Evolutionary conservation across 352 stramenopile genomes (phyloP).

Genomic region (Pythium rhizo-oryzae): DNA sequence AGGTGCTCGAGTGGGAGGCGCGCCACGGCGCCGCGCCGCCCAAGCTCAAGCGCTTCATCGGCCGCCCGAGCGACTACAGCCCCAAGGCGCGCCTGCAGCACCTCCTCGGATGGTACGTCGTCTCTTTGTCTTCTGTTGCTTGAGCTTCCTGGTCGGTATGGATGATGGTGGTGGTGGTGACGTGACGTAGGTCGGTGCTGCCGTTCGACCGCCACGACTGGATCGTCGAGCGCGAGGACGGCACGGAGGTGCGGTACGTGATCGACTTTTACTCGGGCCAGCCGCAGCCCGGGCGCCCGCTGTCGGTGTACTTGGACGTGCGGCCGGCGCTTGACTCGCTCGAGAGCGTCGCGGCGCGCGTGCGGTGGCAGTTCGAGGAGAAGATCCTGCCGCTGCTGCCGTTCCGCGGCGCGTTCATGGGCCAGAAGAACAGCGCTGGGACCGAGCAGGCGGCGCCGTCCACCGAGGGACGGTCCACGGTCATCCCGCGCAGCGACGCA

Average conservation of each 20-base stretch:
- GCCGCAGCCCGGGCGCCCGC: slow-evolving; percentile 60
- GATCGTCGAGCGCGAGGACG: slow-evolving; percentile 91
- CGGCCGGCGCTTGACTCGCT: slow-evolving; percentile 95
- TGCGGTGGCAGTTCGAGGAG: slow-evolving; percentile 82
- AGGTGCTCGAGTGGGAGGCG: slow-evolving; percentile 93
- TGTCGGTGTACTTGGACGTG: slow-evolving; percentile 97
- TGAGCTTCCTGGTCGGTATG: no score
- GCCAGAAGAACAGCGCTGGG: slow-evolving; percentile 8
- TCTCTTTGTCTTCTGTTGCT: slow-evolving; percentile 33
- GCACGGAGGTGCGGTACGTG: slow-evolving; percentile 95
- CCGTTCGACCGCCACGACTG: slow-evolving; percentile 99
- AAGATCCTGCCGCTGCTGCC: slow-evolving; percentile 73
- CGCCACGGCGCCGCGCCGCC: slow-evolving; percentile 45
- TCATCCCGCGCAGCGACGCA: slow-evolving; percentile 31
- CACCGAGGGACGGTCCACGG: slow-evolving; percentile 33
- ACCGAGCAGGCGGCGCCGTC: slow-evolving; percentile 8
- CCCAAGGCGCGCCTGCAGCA: slow-evolving; percentile 95
- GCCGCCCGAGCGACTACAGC: slow-evolving; percentile 93
- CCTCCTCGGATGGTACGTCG: slow-evolving; percentile 62
- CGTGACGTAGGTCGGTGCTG: slow-evolving; percentile 70
- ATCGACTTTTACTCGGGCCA: slow-evolving; percentile 99
- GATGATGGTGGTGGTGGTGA: slow-evolving; percentile 33
- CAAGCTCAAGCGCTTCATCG: slow-evolving; percentile 94
- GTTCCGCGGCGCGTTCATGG: slow-evolving; percentile 61
- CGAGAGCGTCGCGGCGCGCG: slow-evolving; percentile 69